Conservation (phyloP, 2,329 filamentous ascomycete genomes). For the Tolypocladium capitatum region DNA sequence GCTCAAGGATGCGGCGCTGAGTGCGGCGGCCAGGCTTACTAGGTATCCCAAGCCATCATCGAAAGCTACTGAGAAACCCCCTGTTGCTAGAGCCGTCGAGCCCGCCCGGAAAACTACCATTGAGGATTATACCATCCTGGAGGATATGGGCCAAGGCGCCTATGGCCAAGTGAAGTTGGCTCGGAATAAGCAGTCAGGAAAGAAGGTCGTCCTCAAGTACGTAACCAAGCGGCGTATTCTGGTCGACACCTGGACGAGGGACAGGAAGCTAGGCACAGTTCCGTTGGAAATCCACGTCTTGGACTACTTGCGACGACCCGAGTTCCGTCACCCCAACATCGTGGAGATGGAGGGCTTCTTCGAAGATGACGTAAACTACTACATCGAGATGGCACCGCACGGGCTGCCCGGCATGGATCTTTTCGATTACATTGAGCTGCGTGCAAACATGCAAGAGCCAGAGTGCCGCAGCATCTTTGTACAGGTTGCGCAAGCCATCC, state of each 20-base stretch:
- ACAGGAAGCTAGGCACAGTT: conserved; percentile 83
- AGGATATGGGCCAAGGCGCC: conserved; percentile 97
- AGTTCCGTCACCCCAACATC: conserved; percentile 53
- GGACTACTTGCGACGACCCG: conserved; percentile 74
- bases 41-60: conserved; percentile 21
- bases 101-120: conserved; percentile 63
- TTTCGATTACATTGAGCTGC: conserved; percentile 96
- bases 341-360: conserved; percentile 64
- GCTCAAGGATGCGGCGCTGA: conserved; percentile 42
- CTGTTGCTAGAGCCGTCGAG: conserved; percentile 22
- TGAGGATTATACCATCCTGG: conserved; percentile 77
- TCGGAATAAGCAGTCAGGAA: conserved; percentile 64
- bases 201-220: conserved; percentile 91
- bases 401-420: conserved; percentile 95
- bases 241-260: conserved; percentile 95
- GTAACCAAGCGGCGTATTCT: conserved; percentile 94
- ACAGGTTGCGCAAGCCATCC: conserved; percentile 79
- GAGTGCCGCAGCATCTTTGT: conserved; percentile 93
- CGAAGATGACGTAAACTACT: conserved; percentile 82
- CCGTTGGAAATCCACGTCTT: conserved; percentile 94
- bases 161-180: conserved; percentile 97
- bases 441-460: conserved; percentile 88
- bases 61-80: conserved; percentile 18
- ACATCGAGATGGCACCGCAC: conserved; percentile 96
- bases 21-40: conserved; percentile 39